Conservation (phyloP, 176 grass and related monocot genomes). For the Paspalum notatum region DNA sequence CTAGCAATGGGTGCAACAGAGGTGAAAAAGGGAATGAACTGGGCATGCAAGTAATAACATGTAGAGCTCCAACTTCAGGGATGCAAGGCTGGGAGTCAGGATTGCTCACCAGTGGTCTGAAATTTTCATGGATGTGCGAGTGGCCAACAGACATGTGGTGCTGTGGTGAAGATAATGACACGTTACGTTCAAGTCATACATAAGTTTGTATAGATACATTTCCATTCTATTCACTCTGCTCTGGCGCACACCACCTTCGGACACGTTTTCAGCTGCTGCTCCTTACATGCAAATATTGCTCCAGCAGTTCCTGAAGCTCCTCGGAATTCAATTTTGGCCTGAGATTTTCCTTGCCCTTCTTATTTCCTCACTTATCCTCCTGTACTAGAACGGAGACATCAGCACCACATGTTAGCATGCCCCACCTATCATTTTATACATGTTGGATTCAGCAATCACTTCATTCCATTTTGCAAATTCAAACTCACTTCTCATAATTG, state of each 20-base stretch:
- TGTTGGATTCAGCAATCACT: slow-evolving; percentile 1
- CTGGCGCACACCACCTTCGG: not conserved
- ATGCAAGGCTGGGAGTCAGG: slow-evolving; percentile 11
- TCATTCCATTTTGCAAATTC: not conserved
- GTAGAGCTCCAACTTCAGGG: not conserved
- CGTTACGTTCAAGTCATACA: slow-evolving; percentile 32
- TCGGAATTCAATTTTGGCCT: slow-evolving; percentile 12
- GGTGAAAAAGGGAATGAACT: slow-evolving; percentile 12
- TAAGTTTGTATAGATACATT: slow-evolving; percentile 21
- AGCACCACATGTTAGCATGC: slow-evolving; percentile 35
- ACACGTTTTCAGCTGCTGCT: slow-evolving; percentile 14
- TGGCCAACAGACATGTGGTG: not conserved
- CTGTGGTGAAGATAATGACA: slow-evolving; percentile 34
- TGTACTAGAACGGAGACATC: slow-evolving; percentile 20
- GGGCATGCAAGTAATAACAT: slow-evolving; percentile 18
- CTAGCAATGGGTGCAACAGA: slow-evolving; percentile 14
- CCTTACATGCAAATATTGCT: not conserved
- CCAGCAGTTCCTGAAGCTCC: slow-evolving; percentile 18
- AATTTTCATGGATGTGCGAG: slow-evolving; percentile 34
- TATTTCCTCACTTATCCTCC: slow-evolving; percentile 16
- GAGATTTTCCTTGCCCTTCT: slow-evolving; percentile 21
- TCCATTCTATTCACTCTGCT: slow-evolving; percentile 25
- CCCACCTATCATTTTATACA: slow-evolving; percentile 1
- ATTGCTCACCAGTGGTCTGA: slow-evolving; percentile 40
- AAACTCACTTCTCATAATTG: not conserved